Evolutionary conservation across 1,284 basidiomycete genomes (phyloP).

Genomic region (Exobasidium cylindrosporum): DNA sequence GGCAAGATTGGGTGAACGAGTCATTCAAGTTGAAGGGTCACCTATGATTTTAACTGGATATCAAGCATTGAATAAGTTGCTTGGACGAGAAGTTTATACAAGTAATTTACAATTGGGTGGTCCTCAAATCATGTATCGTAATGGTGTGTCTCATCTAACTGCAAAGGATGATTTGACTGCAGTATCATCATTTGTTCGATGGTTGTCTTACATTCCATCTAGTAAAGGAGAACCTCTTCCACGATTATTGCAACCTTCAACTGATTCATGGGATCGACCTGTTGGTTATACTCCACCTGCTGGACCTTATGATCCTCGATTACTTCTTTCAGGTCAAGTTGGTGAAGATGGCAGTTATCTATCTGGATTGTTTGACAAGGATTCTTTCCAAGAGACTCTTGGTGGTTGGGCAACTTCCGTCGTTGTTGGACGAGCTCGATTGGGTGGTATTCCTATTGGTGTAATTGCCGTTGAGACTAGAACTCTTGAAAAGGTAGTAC

Average conservation of each 20-base stretch:
- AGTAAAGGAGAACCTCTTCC: slow-evolving; percentile 31
- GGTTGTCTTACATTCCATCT: slow-evolving; percentile 82
- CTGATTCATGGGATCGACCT: slow-evolving; percentile 77
- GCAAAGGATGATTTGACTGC: slow-evolving; percentile 78
- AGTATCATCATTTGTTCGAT: slow-evolving; percentile 64
- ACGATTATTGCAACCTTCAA: slow-evolving; percentile 25
- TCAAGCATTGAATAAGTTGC: slow-evolving; percentile 94
- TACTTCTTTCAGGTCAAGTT: slow-evolving; percentile 80
- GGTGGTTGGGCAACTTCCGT: slow-evolving; percentile 55
- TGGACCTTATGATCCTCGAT: slow-evolving; percentile 92
- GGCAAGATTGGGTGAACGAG: slow-evolving; percentile 93
- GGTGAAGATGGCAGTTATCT: slow-evolving; percentile 19
- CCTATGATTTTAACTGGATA: slow-evolving; percentile 99
- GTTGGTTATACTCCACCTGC: slow-evolving; percentile 89
- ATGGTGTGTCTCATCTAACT: slow-evolving; percentile 90
- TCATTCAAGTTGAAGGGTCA: slow-evolving; percentile 97
- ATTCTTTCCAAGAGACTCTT: slow-evolving; percentile 91
- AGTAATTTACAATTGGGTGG: slow-evolving; percentile 98
- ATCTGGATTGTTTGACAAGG: slow-evolving; percentile 89
- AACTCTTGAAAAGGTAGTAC: slow-evolving; percentile 92
- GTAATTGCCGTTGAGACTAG: slow-evolving; percentile 98
- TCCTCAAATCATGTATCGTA: slow-evolving; percentile 65
- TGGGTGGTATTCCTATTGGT: slow-evolving; percentile 95
- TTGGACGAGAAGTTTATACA: slow-evolving; percentile 98
- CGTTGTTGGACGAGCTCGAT: slow-evolving; percentile 81